Evolutionary conservation across 2,329 filamentous ascomycete genomes (phyloP).

Genomic region (Pseudogymnoascus sp.): DNA sequence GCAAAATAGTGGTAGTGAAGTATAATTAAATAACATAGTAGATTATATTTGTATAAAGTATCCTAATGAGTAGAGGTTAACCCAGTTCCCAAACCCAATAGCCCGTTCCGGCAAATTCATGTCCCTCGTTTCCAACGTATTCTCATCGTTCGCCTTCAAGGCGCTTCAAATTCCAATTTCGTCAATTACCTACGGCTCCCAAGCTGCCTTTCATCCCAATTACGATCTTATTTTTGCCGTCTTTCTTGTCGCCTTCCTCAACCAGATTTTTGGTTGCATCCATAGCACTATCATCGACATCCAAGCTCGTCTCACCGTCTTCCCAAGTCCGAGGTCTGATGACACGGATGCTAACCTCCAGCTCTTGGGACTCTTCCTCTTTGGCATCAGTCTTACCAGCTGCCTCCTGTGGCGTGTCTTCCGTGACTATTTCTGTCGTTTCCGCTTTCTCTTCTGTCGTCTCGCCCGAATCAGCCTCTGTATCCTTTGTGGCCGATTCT

Average conservation of each 20-base stretch:
- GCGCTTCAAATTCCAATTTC: not conserved
- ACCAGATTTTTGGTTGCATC: conserved; percentile 34
- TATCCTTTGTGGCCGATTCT: not conserved
- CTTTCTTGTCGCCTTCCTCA: not conserved
- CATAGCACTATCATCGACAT: conserved; percentile 40
- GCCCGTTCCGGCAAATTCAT: not conserved
- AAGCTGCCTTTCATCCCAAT: conserved; percentile 7
- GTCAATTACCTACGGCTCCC: not conserved
- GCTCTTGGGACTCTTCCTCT: conserved; percentile 24
- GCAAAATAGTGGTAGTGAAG: not conserved
- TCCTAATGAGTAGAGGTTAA: not conserved
- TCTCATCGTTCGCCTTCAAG: not conserved
- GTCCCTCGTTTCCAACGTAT: not conserved
- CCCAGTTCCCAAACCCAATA: not conserved
- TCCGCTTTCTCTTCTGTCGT: not conserved
- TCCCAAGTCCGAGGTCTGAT: conserved; percentile 20
- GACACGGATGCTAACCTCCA: conserved; percentile 21
- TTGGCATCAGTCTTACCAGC: conserved; percentile 14
- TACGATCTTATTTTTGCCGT: not conserved
- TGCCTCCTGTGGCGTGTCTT: not conserved
- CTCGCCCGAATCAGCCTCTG: not conserved
- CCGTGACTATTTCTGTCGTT: not conserved
- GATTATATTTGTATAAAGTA: not conserved
- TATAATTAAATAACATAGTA: not conserved
- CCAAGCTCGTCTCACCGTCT: conserved; percentile 27